Evolutionary conservation across 352 stramenopile genomes (phyloP).

Genomic region (Pythium brassicae): DNA sequence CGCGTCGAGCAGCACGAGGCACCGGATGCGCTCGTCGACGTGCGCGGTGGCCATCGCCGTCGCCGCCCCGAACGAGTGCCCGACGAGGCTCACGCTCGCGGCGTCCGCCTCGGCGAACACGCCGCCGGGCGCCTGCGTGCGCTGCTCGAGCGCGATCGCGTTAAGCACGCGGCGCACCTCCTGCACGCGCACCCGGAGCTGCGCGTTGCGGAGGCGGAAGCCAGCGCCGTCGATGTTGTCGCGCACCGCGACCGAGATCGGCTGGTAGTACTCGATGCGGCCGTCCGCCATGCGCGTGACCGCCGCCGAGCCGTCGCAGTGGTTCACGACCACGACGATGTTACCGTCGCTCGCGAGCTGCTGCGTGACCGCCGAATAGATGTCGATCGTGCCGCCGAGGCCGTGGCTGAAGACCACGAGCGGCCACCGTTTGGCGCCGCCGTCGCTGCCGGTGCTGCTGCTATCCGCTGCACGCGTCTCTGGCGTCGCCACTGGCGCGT

Average conservation of each 20-base stretch:
- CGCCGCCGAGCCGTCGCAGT: constrained; percentile 60
- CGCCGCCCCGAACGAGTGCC: constrained; percentile 64
- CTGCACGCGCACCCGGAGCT: constrained; percentile 46
- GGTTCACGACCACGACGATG: constrained; percentile 55
- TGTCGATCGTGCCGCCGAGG: constrained; percentile 45
- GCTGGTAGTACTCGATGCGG: constrained; percentile 55
- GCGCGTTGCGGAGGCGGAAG: constrained; percentile 57
- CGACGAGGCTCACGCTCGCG: constrained; percentile 31
- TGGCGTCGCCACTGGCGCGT: constrained; percentile 29
- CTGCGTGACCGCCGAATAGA: constrained; percentile 62
- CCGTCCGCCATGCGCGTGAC: constrained; percentile 38
- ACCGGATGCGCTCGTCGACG: constrained; percentile 37
- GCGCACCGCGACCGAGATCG: constrained; percentile 36
- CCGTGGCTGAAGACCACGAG: constrained; percentile 65
- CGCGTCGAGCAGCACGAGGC: constrained; percentile 49
- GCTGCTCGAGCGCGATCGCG: constrained; percentile 19
- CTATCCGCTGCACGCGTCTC: not conserved
- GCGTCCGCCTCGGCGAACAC: constrained; percentile 33
- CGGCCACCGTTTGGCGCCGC: constrained; percentile 28
- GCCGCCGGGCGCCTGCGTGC: constrained; percentile 3
- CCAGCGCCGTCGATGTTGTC: constrained; percentile 45
- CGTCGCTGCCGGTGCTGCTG: not conserved
- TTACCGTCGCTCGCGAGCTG: constrained; percentile 59
- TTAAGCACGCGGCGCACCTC: constrained; percentile 48
- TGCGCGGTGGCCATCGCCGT: constrained; percentile 50